Percentiles rank a stretch among this genome's conserved stretches.
Conservation (phyloP, 2,329 filamentous ascomycete species). For the Fusarium zealandicum region DNA sequence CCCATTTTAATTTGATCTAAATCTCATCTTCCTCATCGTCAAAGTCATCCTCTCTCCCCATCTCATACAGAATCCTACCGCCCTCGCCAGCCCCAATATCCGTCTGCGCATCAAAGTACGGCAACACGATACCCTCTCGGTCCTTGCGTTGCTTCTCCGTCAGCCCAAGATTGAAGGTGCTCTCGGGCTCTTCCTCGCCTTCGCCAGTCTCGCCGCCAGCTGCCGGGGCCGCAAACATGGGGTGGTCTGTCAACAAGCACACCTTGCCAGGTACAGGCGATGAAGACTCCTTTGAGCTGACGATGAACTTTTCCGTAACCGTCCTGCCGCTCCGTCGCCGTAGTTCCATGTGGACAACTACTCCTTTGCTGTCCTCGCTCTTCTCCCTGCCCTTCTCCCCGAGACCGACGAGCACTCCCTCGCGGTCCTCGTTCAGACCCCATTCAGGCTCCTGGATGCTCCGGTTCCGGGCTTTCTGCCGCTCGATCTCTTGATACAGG, state of each 20-base stretch:
- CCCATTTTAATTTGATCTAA: conserved; percentile 45
- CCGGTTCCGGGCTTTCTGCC: conserved; percentile 77
- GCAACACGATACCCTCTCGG: conserved; percentile 86
- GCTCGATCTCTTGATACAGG: conserved; percentile 75
- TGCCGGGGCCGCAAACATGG: conserved; percentile 64
- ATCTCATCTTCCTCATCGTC: conserved; percentile 96
- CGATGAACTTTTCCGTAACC: conserved; percentile 72
- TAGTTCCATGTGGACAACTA: conserved; percentile 87
- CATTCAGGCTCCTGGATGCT: conserved; percentile 79
- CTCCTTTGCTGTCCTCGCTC: conserved; percentile 48
- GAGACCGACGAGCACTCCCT: conserved; percentile 79
- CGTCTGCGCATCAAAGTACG: conserved; percentile 96
- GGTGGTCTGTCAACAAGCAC: conserved; percentile 78
- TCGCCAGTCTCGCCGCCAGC: conserved; percentile 45
- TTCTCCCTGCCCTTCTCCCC: conserved; percentile 56
- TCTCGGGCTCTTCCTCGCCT: conserved; percentile 65
- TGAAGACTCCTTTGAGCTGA: conserved; percentile 44
- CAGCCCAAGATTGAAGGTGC: conserved; percentile 85
- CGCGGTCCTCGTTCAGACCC: conserved; percentile 77
- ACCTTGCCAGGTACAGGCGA: conserved; percentile 46
- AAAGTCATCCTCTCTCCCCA: conserved; percentile 96
- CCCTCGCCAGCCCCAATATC: conserved; percentile 81
- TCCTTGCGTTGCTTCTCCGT: conserved; percentile 91
- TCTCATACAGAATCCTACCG: conserved; percentile 93
- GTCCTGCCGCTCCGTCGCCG: conserved; percentile 81